Base-by-base conservation (phyloP, 768 basidiomycete species). In the Boletus sensibilis region DNA sequence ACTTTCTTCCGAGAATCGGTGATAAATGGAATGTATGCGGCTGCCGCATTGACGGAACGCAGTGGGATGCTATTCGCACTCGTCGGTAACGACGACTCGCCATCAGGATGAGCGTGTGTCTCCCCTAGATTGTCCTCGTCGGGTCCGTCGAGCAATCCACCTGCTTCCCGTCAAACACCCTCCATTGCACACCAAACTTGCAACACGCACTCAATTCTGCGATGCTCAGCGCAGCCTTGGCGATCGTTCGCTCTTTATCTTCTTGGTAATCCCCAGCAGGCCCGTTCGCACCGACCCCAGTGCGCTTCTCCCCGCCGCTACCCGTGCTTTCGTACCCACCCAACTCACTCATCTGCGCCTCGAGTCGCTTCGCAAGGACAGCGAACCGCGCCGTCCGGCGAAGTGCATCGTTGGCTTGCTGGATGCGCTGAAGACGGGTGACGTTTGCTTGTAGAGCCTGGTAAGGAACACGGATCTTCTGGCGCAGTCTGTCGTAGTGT, bases 161-260 rank as follows among this genome's bases (percentile, higher is more conserved):
- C 86, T 87, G 46, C 20, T 20, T 14, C 33, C 39, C 42, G 38
- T 67, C 51, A 61, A 35, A 37, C 53, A 35, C 48, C 14, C 44
- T 3, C n/a, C 3, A 14, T 13, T 12, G 1, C 27, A 33, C 37
- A 46, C 39, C 37, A 13, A 34, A 50, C 37, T 1, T n/a, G 2
- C 20, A 14, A n/a, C 29, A 75, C 87, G 63, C 58, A 92, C 94
- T 80, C 41, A 98, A 77, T 70, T 99, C 96, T 1, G 95, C 92
- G 10, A 98, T 86, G 38, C 86, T 94, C 64, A 98, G 75, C n/a
- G 95, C 96, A 2, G 96, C 95, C 72, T 95, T 95, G 2, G 94
- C 89, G 64, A 98, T 86, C 16, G 83, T 83, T 10, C 96, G 80
- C 66, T 97, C 95, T 69, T 86, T 87, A 61, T 92, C 90, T 29